Percentiles rank a stretch among this genome's conserved stretches.
phyloP scores from a whole-genome alignment of 2,329 filamentous ascomycete genomes.

The Epichloe sibirici region DNA sequence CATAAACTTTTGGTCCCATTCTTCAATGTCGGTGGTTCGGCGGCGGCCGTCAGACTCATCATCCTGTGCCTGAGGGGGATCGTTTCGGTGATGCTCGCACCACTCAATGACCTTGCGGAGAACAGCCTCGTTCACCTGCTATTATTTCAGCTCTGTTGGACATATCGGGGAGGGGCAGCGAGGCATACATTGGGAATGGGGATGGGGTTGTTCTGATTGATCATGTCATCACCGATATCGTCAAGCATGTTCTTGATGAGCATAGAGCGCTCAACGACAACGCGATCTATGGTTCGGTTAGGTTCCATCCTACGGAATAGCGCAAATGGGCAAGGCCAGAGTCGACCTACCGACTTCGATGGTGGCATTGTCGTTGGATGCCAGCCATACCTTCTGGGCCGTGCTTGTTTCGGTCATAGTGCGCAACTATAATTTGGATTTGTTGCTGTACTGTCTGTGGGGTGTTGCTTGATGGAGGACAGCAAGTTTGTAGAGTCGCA shows the following conservation, averaged over 20 bases:
- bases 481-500: background rate
- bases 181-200: conserved; percentile 71
- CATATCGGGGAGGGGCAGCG: background rate
- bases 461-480: background rate
- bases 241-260: conserved; percentile 98
- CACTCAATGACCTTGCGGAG: conserved; percentile 95
- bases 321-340: background rate
- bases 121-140: conserved; percentile 82
- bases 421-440: background rate
- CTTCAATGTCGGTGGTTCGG: conserved; percentile 97
- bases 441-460: background rate
- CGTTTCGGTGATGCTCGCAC: conserved; percentile 89
- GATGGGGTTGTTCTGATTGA: conserved; percentile 52
- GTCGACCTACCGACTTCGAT: conserved; percentile 34
- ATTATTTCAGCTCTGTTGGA: background rate
- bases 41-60: conserved; percentile 91
- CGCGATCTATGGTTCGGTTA: conserved; percentile 45
- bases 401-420: conserved; percentile 25
- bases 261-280: conserved; percentile 80
- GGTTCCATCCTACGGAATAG: background rate
- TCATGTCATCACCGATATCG: conserved; percentile 60
- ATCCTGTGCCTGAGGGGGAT: conserved; percentile 69
- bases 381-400: conserved; percentile 32
- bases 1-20: conserved; percentile 99
- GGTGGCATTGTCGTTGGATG: conserved; percentile 37